These are phyloP conservation scores for Nemania sp. DNA, from an alignment of 2,329 filamentous ascomycete genomes.

Conservation along the genomic window DNA sequence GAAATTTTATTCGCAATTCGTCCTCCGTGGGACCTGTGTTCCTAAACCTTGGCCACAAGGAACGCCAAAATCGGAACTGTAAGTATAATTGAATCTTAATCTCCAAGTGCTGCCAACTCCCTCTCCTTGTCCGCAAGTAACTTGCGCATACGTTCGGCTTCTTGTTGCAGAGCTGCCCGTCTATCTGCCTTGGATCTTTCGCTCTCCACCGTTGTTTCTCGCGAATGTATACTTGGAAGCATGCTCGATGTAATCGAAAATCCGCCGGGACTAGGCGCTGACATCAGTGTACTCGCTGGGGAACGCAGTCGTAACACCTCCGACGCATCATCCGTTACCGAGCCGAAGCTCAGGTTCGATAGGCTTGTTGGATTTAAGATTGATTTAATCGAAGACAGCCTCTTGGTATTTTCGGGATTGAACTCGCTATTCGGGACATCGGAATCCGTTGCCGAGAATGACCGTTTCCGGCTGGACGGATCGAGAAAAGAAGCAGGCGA, in stretches of 20 bases:
- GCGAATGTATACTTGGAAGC: conserved; percentile 45
- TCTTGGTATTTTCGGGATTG: conserved; percentile 65
- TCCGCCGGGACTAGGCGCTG: conserved; percentile 56
- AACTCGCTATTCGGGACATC: conserved; percentile 57
- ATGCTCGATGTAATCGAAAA: conserved; percentile 53
- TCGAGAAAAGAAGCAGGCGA: conserved; percentile 72
- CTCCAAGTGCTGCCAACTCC: conserved; percentile 70
- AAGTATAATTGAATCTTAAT: conserved; percentile 33
- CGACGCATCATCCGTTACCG: conserved; percentile 52
- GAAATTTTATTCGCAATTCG: not conserved
- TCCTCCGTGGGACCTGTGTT: not conserved
- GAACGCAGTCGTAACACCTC: conserved; percentile 60
- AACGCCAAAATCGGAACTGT: not conserved
- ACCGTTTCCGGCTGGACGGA: conserved; percentile 74
- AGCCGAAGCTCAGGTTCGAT: conserved; percentile 41
- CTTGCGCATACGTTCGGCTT: conserved; percentile 81
- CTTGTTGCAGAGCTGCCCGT: conserved; percentile 74
- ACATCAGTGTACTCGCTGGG: conserved; percentile 56
- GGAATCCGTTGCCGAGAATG: conserved; percentile 71
- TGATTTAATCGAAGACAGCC: conserved; percentile 80
- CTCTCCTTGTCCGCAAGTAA: conserved; percentile 79
- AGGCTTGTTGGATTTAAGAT: conserved; percentile 71
- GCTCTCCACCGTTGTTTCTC: conserved; percentile 56
- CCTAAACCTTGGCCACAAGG: conserved; percentile 1
- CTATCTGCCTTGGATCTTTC: conserved; percentile 70